Evolutionary conservation across 1,284 basidiomycete species (phyloP).

Genomic region (Trichosporon coremiiforme): DNA sequence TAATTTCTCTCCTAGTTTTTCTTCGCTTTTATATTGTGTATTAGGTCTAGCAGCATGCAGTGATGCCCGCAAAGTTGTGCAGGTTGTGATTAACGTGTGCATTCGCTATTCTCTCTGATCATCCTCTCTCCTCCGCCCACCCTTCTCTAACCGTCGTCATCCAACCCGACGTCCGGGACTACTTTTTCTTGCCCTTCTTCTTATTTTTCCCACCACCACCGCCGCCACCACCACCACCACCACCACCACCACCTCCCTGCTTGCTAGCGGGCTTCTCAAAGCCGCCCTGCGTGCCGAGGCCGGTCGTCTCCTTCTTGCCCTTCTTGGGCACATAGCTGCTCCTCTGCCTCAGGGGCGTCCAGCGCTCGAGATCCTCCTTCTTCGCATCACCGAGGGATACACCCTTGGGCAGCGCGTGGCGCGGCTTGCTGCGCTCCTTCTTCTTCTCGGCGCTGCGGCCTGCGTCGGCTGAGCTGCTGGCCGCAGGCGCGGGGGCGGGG

Average conservation of each 20-base stretch:
- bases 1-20: too few species aligned
- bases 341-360: slow-evolving; percentile 53
- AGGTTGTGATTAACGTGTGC: too few species aligned
- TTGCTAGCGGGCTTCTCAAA: slow-evolving; percentile 9
- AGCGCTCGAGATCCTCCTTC: slow-evolving; percentile 55
- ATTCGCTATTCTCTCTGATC: not conserved
- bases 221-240: slow-evolving; percentile 21
- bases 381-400: slow-evolving; percentile 43
- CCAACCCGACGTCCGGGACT: not conserved
- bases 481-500: not conserved
- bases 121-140: slow-evolving; percentile 2
- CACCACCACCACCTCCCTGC: slow-evolving; percentile 15
- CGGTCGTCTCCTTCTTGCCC: slow-evolving; percentile 46
- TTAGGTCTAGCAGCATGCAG: too few species aligned
- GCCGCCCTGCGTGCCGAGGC: slow-evolving; percentile 29
- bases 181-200: slow-evolving; percentile 36
- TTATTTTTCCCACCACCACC: slow-evolving; percentile 26
- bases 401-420: slow-evolving; percentile 53
- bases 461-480: slow-evolving; percentile 5
- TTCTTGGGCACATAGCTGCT: slow-evolving; percentile 54
- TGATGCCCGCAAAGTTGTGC: too few species aligned
- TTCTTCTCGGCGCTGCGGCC: slow-evolving; percentile 23
- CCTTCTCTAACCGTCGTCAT: too few species aligned
- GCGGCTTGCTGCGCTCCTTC: slow-evolving; percentile 39
- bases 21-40: too few species aligned